Evolutionary conservation across 2,329 filamentous ascomycete species (phyloP), one percentile per base, ranked within the genome.

Genomic region (Neonectria faginata): DNA sequence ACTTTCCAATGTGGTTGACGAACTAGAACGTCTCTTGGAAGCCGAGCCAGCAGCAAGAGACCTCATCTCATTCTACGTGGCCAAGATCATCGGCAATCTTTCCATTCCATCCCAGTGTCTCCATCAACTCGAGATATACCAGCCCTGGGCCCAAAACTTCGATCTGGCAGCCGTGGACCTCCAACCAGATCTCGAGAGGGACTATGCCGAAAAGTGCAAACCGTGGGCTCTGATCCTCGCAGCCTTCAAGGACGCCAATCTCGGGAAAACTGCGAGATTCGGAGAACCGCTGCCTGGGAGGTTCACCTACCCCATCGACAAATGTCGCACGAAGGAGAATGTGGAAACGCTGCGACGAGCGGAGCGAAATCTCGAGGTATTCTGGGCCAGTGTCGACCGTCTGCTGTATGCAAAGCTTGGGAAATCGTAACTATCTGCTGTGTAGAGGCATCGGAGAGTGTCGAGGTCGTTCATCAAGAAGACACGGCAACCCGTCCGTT

Each of bases 101-200:
- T n/a, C n/a, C n/a, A n/a, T n/a, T n/a, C n/a, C n/a, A n/a, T 50
- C 76, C 1, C 75, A 87, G 63, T 83, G 82, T 53, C 29, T 80
- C 7, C 73, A 75, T 4, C 83, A 87, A 62, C 67, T 87, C 5
- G 72, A 83, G 2, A 62, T 81, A 0, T 86, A 81, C 65, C 81
- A 83, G 52, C 84, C 84, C 0, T 86, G 84, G 83, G 81, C 83
- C 3, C 74, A 72, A 36, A 75, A 67, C 0, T 84, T 83, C 51
- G 78, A 82, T 9, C 11, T 55, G 8, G 66, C 71, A 3, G 55
- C 76, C n/a, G 67, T 67, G 1, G 65, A 79, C 0, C 60, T 62
- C 20, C 31, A 71, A 5, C 66, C 71, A 0, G 66, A 55, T 0
- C 72, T 81, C 22, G 67, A 77, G 41, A 62, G 65, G 11, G 75